Conservation (phyloP, 345 rosid species). For the Atalantia buxifolia region DNA sequence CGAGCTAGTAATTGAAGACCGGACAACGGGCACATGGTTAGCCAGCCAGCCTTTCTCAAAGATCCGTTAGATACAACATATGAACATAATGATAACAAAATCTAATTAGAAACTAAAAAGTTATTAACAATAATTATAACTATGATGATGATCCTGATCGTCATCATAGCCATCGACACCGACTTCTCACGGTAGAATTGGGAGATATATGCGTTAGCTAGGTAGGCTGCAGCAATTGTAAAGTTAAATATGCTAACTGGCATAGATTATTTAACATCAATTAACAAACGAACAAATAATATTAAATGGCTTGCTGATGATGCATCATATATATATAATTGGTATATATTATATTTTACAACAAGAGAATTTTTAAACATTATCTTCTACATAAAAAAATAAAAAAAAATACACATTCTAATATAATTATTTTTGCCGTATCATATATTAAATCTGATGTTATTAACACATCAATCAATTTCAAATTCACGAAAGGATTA, state of each 20-base stretch:
- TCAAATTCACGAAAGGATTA: not conserved
- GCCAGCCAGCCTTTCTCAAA: not conserved
- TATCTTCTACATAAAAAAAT: no score
- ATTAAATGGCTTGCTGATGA: no score
- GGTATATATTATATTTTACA: no score
- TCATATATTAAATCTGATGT: not conserved
- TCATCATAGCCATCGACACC: not conserved
- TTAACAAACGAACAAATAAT: no score
- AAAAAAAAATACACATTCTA: no score
- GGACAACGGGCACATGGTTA: not conserved
- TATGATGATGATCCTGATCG: conserved; percentile 4
- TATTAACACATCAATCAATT: conserved; percentile 1
- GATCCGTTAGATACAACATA: not conserved
- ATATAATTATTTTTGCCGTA: no score
- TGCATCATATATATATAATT: no score
- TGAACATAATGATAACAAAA: conserved; percentile 3
- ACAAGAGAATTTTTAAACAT: no score
- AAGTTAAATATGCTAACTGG: no score
- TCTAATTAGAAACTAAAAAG: conserved; percentile 10
- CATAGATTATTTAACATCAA: no score
- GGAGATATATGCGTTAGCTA: no score
- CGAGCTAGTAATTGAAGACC: not conserved
- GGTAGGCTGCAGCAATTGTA: no score
- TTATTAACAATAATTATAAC: conserved; percentile 1
- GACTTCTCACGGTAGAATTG: not conserved